A percentile compares a stretch with the other conserved stretches of the same genome.
phyloP scores from a whole-genome alignment of 192 early-diverging fungal species.

The Backusella psychrophila region DNA sequence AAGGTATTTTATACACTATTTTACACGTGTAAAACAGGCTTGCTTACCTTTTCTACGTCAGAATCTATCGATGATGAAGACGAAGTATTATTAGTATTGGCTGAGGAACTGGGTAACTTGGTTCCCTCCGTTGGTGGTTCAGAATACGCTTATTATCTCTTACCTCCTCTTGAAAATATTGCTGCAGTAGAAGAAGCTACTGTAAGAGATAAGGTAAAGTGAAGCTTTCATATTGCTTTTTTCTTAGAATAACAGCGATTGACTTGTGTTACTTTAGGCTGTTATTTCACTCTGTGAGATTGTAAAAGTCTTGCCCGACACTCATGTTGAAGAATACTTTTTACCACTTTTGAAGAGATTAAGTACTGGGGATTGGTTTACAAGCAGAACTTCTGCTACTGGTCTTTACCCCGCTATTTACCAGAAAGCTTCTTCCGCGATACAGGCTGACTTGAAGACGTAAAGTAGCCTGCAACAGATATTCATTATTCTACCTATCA shows the following conservation, averaged over 20 bases:
- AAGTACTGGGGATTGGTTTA: conserved; percentile 96
- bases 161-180: conserved; percentile 93
- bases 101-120: conserved; percentile 92
- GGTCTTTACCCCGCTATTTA: conserved; percentile 92
- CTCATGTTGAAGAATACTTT: conserved; percentile 85
- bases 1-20: conserved; percentile 57
- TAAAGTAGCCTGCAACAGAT: conserved; percentile 30
- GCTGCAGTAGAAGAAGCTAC: conserved; percentile 97
- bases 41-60: conserved; percentile 31
- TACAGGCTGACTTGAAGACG: conserved; percentile 86
- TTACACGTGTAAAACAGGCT: background rate
- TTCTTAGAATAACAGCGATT: background rate
- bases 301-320: conserved; percentile 64
- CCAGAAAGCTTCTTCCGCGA: conserved; percentile 60
- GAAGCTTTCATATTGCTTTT: background rate
- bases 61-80: conserved; percentile 99
- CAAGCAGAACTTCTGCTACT: conserved; percentile 89
- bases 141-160: conserved; percentile 78
- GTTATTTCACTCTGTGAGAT: conserved; percentile 92
- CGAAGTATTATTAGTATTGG: conserved; percentile 90
- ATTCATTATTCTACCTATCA: background rate
- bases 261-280: conserved; percentile 60
- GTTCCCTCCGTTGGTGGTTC: conserved; percentile 91
- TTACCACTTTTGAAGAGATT: conserved; percentile 92
- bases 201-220: conserved; percentile 91